Evolutionary conservation across 805 yeast genomes (phyloP), one percentile per base, ranked within the genome.

Genomic region (Candida ovalis): DNA sequence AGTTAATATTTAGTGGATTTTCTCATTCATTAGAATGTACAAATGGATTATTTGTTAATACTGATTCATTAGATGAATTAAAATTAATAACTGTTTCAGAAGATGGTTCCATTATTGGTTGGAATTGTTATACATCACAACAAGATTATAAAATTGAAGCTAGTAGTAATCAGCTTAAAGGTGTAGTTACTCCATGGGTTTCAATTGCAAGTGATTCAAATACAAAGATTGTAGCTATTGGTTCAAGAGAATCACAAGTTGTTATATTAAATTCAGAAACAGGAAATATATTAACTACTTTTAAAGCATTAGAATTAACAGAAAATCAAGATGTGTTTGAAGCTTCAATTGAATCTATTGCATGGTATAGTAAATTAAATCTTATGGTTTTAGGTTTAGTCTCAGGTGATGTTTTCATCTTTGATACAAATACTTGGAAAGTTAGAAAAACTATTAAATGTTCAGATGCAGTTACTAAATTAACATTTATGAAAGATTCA

Each of bases 381-480:
- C 66, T 89, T 41, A 68, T 94, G 63, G 98, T 97, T 1, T 78
- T 86, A 9, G 99, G 99, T 6, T 73, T 88, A 54, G 98, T 94
- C 21, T 82, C 87, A 27, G 99, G 99, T 39, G 86, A 83, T 51
- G 75, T 94, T n/a, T 71, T 84, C 48, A 72, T 94, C 46, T 89
- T 84, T 61, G 97, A 92, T 63, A 76, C 91, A 4, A 79, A 78
- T 47, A 83, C 90, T 36, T 92, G 98, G 97, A 80, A 86, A 63
- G 76, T 88, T 45, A 82, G 99, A 68, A 81, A 80, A 55, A 72
- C 81, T 32, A 70, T 90, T 52, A 76, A 76, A 54, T 70, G 85
- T 40, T 82, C 78, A n/a, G 97, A 90, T 57, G 85, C 97, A 3
- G 78, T 90, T 39, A 94, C 99, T 9, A 85, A 84, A 65, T 70